phyloP scores from a whole-genome alignment of 1,284 basidiomycete species.

The Melampsora occidentalis region DNA sequence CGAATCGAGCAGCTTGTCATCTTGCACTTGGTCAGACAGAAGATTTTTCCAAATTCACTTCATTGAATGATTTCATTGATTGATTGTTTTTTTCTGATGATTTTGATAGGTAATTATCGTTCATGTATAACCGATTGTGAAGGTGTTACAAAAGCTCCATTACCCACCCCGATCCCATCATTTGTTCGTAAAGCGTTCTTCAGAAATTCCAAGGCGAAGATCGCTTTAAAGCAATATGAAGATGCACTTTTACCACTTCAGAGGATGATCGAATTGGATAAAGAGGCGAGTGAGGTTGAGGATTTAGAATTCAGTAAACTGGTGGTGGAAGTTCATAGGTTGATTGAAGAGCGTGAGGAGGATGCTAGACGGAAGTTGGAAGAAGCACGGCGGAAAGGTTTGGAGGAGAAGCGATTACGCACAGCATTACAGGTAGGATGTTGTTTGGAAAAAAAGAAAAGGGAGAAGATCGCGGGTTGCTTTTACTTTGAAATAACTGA shows the following conservation, averaged over 20 bases:
- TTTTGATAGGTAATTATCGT: constrained; percentile 21
- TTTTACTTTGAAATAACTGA: too few species aligned
- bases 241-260: constrained; percentile 26
- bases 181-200: constrained; percentile 33
- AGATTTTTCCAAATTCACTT: background rate
- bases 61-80: background rate
- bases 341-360: constrained; percentile 11
- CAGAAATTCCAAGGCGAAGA: constrained; percentile 18
- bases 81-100: background rate
- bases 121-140: constrained; percentile 37
- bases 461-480: background rate
- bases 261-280: constrained; percentile 15
- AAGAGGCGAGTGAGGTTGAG: background rate
- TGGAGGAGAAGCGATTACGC: constrained; percentile 8
- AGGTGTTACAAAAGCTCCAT: constrained; percentile 6
- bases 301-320: constrained; percentile 25
- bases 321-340: constrained; percentile 11
- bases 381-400: background rate
- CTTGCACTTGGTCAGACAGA: constrained; percentile 26
- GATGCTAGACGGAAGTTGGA: background rate
- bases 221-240: constrained; percentile 11
- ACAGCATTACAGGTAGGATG: background rate
- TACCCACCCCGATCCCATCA: constrained; percentile 12
- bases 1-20: constrained; percentile 43
- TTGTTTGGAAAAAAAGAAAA: background rate